phyloP scores from a whole-genome alignment of 2,329 filamentous ascomycete species.

The Colletotrichum shisoi region DNA sequence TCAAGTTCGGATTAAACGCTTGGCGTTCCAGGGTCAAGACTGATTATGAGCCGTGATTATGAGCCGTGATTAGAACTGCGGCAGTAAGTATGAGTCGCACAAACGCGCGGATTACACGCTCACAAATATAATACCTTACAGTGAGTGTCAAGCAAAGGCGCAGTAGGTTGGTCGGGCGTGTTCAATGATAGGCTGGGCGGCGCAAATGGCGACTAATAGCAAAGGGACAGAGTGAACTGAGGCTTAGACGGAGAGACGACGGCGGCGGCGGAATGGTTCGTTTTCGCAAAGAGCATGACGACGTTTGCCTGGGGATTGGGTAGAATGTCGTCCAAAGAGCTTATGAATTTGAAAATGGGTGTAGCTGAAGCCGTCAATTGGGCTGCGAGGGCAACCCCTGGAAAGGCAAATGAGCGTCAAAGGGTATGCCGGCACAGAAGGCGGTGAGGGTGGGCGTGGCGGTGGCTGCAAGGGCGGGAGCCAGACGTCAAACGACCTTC shows the following conservation, averaged over 20 bases:
- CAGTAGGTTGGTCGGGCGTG: background rate
- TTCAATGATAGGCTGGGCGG: conserved; percentile 10
- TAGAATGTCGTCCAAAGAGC: conserved; percentile 8
- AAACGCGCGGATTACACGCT: background rate
- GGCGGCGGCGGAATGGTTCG: conserved; percentile 4
- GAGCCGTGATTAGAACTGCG: conserved; percentile 8
- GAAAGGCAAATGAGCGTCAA: conserved; percentile 36
- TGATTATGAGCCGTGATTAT: conserved; percentile 17
- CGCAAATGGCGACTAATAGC: conserved; percentile 19
- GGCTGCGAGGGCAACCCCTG: conserved; percentile 36
- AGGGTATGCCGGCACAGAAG: conserved; percentile 32
- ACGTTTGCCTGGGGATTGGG: conserved; percentile 6
- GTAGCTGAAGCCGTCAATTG: conserved; percentile 22
- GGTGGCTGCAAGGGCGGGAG: conserved; percentile 24
- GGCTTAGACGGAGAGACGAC: conserved; percentile 10
- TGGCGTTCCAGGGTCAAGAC: background rate
- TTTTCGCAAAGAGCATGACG: conserved; percentile 38
- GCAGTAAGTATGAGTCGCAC: conserved; percentile 1
- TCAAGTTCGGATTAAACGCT: background rate
- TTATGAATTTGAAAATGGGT: conserved; percentile 14
- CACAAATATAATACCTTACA: conserved; percentile 35
- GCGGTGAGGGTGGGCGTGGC: conserved; percentile 31
- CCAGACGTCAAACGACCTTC: conserved; percentile 15
- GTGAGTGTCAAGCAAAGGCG: conserved; percentile 1
- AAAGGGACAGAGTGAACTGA: conserved; percentile 21